Conservation (phyloP, 2,329 filamentous ascomycete species). For the Phoma sp. region DNA sequence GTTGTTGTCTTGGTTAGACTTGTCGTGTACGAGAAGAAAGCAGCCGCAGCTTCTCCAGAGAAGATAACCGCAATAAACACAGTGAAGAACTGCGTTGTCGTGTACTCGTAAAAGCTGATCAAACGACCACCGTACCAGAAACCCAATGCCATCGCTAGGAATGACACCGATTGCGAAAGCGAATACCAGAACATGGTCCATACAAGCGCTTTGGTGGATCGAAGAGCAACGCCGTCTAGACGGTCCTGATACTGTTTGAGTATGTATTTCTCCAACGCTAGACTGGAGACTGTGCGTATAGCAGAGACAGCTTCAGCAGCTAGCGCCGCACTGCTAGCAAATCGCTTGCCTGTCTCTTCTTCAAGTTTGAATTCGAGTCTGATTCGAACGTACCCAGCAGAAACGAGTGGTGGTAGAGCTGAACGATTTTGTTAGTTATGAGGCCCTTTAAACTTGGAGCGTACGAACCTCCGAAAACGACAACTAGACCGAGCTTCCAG, state of each 20-base stretch:
- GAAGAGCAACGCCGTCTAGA: slow-evolving; percentile 62
- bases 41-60: slow-evolving; percentile 72
- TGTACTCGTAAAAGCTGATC: slow-evolving; percentile 58
- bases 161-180: slow-evolving; percentile 78
- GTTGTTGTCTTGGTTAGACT: slow-evolving; percentile 97
- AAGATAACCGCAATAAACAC: slow-evolving; percentile 70
- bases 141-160: slow-evolving; percentile 43
- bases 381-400: slow-evolving; percentile 83
- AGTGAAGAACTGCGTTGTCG: slow-evolving; percentile 88
- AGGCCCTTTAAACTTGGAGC: neutral
- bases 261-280: slow-evolving; percentile 87
- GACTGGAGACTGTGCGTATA: slow-evolving; percentile 89
- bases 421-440: neutral
- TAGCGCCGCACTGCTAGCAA: slow-evolving; percentile 69
- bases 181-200: slow-evolving; percentile 83
- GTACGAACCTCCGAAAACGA: slow-evolving; percentile 74
- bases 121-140: slow-evolving; percentile 51
- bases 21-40: slow-evolving; percentile 90
- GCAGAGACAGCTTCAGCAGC: slow-evolving; percentile 94
- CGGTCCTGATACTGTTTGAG: slow-evolving; percentile 70
- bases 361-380: slow-evolving; percentile 82
- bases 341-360: slow-evolving; percentile 75
- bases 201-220: slow-evolving; percentile 70
- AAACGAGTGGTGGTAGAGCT: slow-evolving; percentile 34
- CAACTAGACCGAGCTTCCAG: slow-evolving; percentile 84